Base-by-base conservation (phyloP, 202 grass and related monocot species). In the Carex sylvatica region DNA sequence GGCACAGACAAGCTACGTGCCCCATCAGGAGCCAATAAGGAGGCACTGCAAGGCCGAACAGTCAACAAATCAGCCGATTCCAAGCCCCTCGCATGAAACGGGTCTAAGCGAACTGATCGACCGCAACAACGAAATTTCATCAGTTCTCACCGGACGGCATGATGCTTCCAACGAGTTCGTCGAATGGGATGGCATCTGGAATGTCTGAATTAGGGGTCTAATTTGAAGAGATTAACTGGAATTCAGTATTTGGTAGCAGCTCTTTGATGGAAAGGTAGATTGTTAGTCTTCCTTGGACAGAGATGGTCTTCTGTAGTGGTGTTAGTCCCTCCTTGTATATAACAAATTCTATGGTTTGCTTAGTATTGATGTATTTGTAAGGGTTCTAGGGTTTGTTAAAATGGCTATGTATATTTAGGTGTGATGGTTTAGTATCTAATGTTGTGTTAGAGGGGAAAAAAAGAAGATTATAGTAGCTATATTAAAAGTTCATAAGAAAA, bases 111-210 rank as follows among this genome's bases (percentile, higher is more conserved):
- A 79, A 6, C 72, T 73, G 1, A 73, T 85, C 10, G 84, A 86
- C 75, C 79, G 71, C 4, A 15, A 46, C 9, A 10, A 31, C 6
- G 83, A 94, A 61, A 97, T 92, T 28, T 88, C 67, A 0, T 90
- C 86, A 0, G 54, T 87, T 20, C 10, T 66, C 4, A 65, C 26
- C 1, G 74, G 24, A 64, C 87, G 60, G 6, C 79, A 83, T 67
- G 80, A 61, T 71, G 84, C 59, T 10, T 30, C 67, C 10, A 26
- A 52, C 12, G 31, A 36, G 8, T 23, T 40, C 9, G 65, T 73
- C 3, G 86, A 90, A 26, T 80, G 87, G 16, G 85, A 80, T 42
- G 77, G 7, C 82, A 82, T 87, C 0, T 92, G 73, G 82, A 92
- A 76, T 11, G 82, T 62, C 55, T 89, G 31, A 87, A 81, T 33